Conservation (phyloP, 768 basidiomycete genomes). For the Hericium erinaceus region DNA sequence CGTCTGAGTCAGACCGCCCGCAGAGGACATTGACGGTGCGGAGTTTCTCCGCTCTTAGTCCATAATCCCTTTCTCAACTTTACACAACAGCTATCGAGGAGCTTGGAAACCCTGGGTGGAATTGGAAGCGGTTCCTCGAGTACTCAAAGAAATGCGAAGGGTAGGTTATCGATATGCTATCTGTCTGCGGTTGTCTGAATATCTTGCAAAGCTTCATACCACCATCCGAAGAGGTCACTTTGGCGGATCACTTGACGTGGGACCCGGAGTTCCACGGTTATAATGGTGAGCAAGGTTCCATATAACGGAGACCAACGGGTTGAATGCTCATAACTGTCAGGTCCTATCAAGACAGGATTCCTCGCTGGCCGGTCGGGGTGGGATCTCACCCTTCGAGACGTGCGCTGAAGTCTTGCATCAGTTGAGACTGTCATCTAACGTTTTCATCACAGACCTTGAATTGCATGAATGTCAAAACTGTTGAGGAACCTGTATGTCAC, state of each 20-base stretch:
- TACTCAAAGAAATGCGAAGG: conserved; percentile 30
- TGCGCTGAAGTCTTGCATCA: neutral
- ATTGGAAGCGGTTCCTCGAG: conserved; percentile 34
- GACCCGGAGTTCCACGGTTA: neutral
- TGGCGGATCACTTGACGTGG: neutral
- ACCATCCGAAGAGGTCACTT: conserved; percentile 20
- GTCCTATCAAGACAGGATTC: neutral
- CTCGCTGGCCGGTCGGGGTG: conserved; percentile 1
- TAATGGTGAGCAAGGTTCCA: neutral
- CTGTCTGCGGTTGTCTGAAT: neutral
- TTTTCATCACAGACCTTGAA: conserved; percentile 1
- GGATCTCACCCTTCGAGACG: conserved; percentile 7
- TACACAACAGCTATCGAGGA: conserved; percentile 24
- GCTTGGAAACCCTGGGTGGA: conserved; percentile 48
- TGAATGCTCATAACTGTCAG: neutral
- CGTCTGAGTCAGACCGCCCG: conserved; percentile 21
- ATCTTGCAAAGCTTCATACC: neutral
- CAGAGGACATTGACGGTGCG: conserved; percentile 24
- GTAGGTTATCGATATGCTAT: neutral
- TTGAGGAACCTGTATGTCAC: conserved; percentile 1
- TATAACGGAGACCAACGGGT: neutral
- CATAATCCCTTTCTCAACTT: neutral
- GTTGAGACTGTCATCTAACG: neutral
- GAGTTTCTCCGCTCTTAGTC: too few species aligned
- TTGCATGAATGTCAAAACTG: conserved; percentile 4